phyloP scores from a whole-genome alignment of 140 eudicot species.

The Bidens hawaiensis region DNA sequence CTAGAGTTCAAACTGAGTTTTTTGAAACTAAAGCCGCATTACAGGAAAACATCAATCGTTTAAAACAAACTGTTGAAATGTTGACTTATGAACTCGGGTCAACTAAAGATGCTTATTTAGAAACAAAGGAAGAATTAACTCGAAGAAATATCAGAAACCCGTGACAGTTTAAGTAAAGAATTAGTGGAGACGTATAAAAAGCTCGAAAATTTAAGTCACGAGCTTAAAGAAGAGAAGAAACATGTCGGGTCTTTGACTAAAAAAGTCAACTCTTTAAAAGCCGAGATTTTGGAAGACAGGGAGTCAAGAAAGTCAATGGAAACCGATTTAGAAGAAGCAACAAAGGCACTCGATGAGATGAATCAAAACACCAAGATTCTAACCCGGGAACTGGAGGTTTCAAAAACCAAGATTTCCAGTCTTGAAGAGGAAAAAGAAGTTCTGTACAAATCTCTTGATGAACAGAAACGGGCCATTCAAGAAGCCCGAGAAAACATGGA shows the following conservation, averaged over 20 bases:
- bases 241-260: conserved; percentile 33
- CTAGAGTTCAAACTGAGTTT: conserved; percentile 41
- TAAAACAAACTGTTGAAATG: conserved; percentile 44
- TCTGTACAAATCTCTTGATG: conserved; percentile 45
- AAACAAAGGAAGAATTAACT: conserved; percentile 42
- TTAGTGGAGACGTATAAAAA: conserved; percentile 43
- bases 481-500: conserved; percentile 84
- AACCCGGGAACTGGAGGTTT: conserved; percentile 54
- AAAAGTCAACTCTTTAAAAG: conserved; percentile 42
- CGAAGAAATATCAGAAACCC: conserved; percentile 22
- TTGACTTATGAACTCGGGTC: conserved; percentile 45
- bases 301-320: conserved; percentile 55
- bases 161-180: conserved; percentile 46
- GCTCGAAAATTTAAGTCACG: conserved; percentile 39
- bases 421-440: conserved; percentile 65
- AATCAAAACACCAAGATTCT: conserved; percentile 44
- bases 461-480: conserved; percentile 51
- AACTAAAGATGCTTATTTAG: conserved; percentile 29
- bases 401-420: conserved; percentile 36
- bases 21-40: conserved; percentile 39
- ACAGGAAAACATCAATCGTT: conserved; percentile 32
- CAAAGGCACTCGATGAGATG: conserved; percentile 60
- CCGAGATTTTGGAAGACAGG: conserved; percentile 33
- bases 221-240: conserved; percentile 50
- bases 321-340: conserved; percentile 57